phyloP scores from a whole-genome alignment of 2,329 filamentous ascomycete genomes.

The Neophaeococcomyces aloes region DNA sequence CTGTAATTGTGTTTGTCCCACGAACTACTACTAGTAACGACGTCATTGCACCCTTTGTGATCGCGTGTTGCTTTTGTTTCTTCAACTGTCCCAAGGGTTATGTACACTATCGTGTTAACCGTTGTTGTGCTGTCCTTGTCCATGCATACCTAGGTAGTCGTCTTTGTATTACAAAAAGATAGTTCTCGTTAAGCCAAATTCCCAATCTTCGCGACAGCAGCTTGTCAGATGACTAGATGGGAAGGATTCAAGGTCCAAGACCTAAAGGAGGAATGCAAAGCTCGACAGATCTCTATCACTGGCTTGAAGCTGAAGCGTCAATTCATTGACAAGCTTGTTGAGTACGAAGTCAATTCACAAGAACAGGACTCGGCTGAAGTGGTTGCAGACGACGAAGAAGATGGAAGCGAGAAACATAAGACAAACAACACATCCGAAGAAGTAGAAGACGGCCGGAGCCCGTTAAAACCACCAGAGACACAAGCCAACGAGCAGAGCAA shows the following conservation, averaged over 20 bases:
- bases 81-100: too few species aligned
- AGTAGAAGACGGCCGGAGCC: conserved; percentile 24
- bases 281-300: conserved; percentile 55
- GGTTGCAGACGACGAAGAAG: conserved; percentile 1
- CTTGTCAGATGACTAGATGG: conserved; percentile 41
- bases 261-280: conserved; percentile 64
- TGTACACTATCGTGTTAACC: too few species aligned
- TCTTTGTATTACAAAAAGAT: too few species aligned
- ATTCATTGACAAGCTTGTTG: conserved; percentile 53
- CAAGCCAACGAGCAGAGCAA: not conserved
- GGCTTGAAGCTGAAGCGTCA: conserved; percentile 59
- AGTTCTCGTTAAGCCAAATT: too few species aligned
- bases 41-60: too few species aligned
- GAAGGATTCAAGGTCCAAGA: conserved; percentile 60
- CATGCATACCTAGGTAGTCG: too few species aligned
- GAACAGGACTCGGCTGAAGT: conserved; percentile 2
- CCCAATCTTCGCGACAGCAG: too few species aligned
- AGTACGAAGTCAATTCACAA: conserved; percentile 21
- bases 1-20: too few species aligned
- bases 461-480: conserved; percentile 6
- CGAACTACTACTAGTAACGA: too few species aligned
- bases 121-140: too few species aligned
- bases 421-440: conserved; percentile 23
- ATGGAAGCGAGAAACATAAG: conserved; percentile 1
- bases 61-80: too few species aligned